Evolutionary conservation across 306 rosid genomes (phyloP).

Genomic region (Betula pendula): DNA sequence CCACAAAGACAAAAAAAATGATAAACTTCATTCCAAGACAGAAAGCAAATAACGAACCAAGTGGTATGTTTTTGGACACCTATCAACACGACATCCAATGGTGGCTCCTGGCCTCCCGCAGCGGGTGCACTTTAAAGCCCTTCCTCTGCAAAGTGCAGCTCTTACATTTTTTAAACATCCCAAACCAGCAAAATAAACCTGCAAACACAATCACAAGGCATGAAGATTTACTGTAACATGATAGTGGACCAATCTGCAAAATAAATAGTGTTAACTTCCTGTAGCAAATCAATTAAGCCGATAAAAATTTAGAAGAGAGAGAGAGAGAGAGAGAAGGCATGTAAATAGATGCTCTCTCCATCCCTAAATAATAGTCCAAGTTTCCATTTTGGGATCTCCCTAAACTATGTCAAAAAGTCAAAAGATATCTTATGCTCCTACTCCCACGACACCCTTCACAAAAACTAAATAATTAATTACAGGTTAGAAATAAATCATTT

Average conservation of each 20-base stretch:
- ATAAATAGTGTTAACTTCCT: constrained; percentile 1
- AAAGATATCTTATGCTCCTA: neutral
- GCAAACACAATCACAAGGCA: constrained; percentile 39
- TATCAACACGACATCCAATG: constrained; percentile 97
- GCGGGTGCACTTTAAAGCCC: constrained; percentile 92
- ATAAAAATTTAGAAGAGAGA: neutral
- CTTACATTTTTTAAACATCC: constrained; percentile 95
- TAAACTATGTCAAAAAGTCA: neutral
- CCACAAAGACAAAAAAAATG: constrained; percentile 24
- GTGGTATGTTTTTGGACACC: constrained; percentile 95
- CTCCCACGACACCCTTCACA: neutral
- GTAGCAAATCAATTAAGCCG: neutral
- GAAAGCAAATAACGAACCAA: constrained; percentile 61
- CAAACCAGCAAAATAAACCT: constrained; percentile 99
- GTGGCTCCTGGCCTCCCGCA: constrained; percentile 98
- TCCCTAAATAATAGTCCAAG: neutral
- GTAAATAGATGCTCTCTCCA: neutral
- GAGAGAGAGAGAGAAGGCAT: neutral
- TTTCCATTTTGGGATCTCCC: neutral
- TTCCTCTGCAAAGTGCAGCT: constrained; percentile 96
- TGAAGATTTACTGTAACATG: constrained; percentile 13
- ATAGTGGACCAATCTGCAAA: constrained; percentile 10
- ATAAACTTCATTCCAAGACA: constrained; percentile 16
- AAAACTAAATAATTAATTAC: neutral
- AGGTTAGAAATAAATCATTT: neutral